phyloP scores from a whole-genome alignment of 306 rosid species.

The Vigna nakashimae region DNA sequence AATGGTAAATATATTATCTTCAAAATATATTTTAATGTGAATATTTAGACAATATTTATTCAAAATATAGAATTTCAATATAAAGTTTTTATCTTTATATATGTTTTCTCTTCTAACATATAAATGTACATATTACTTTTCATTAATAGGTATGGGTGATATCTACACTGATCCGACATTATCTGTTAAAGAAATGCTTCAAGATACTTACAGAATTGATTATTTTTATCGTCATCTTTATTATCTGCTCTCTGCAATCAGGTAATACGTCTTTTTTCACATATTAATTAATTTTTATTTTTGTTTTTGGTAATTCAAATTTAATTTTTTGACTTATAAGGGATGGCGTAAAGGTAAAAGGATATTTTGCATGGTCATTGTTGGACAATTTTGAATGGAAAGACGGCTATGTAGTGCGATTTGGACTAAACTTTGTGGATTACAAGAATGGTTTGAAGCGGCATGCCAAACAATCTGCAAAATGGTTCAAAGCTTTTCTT shows the following conservation, averaged over 20 bases:
- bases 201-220: constrained; percentile 57
- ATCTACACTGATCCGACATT: constrained; percentile 45
- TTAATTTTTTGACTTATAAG: constrained; percentile 16
- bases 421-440: constrained; percentile 64
- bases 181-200: constrained; percentile 50
- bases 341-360: constrained; percentile 57
- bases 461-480: constrained; percentile 55
- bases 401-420: constrained; percentile 51
- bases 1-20: constrained; percentile 54
- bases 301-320: no score
- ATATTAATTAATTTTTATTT: no score
- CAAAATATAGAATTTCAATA: no score
- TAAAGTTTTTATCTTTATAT: background rate
- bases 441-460: constrained; percentile 46
- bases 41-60: no score
- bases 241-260: constrained; percentile 50
- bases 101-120: no score
- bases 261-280: no score
- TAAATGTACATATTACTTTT: background rate
- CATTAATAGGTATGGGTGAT: constrained; percentile 58
- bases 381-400: constrained; percentile 73
- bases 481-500: constrained; percentile 67
- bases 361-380: constrained; percentile 71
- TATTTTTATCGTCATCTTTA: constrained; percentile 56
- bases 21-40: background rate